These are phyloP conservation scores for Wickerhamiella kurtzmanii DNA, from an alignment of 805 yeast genomes.

Conservation along the genomic window DNA sequence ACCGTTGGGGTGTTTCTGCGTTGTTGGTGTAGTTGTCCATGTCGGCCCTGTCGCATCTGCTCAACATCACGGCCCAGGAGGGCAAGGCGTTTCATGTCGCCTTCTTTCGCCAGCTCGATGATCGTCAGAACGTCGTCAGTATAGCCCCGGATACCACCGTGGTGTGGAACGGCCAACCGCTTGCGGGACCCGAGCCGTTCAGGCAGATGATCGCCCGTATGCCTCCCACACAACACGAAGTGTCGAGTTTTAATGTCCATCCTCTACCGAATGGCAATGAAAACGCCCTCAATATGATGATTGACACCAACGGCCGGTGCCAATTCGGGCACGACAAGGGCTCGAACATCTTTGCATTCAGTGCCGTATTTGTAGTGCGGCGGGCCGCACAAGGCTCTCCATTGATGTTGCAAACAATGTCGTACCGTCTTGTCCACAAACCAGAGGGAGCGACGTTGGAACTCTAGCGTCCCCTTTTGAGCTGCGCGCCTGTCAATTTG, in stretches of 20 bases:
- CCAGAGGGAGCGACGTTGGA: constrained; percentile 22
- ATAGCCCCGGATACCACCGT: constrained; percentile 25
- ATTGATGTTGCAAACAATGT: constrained; percentile 19
- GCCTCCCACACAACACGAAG: constrained; percentile 28
- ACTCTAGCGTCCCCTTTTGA: constrained; percentile 1
- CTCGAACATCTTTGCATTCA: constrained; percentile 23
- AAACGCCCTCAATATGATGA: constrained; percentile 19
- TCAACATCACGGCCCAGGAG: constrained; percentile 17
- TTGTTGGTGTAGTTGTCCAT: too few species aligned
- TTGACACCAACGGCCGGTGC: constrained; percentile 26
- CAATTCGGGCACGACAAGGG: constrained; percentile 23
- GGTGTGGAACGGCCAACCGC: constrained; percentile 32
- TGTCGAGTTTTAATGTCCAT: constrained; percentile 27
- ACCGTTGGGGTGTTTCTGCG: too few species aligned
- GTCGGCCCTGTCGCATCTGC: constrained; percentile 7
- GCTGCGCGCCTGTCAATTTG: too few species aligned
- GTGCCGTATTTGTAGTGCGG: constrained; percentile 22
- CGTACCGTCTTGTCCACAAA: constrained; percentile 26
- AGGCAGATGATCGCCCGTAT: constrained; percentile 23
- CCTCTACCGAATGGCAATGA: constrained; percentile 24
- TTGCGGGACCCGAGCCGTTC: constrained; percentile 28
- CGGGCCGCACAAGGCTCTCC: constrained; percentile 16
- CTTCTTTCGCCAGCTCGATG: constrained; percentile 27
- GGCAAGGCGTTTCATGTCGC: constrained; percentile 18
- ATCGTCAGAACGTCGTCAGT: constrained; percentile 20